A percentile compares a stretch with the other conserved stretches of the same genome.
Conservation (phyloP, 257 asterid genomes). For the Cynanchum wilfordii region DNA sequence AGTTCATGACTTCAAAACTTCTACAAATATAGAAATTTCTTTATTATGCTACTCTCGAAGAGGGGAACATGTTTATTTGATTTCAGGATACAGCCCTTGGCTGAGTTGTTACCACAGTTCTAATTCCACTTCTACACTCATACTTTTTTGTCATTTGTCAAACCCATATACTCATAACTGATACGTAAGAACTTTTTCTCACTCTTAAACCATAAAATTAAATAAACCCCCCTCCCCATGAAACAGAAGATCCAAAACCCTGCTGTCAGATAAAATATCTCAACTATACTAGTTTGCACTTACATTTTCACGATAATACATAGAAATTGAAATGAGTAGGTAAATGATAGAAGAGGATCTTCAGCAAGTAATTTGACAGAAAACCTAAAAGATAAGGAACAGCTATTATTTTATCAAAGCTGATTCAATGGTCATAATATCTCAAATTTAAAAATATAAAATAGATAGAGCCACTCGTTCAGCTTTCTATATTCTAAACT, state of each 20-base stretch:
- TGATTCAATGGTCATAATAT: not conserved
- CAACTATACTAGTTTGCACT: not conserved
- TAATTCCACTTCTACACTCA: not conserved
- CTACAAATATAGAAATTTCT: not conserved
- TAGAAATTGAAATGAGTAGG: not conserved
- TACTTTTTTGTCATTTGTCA: not conserved
- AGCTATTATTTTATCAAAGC: not conserved
- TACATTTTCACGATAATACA: not conserved
- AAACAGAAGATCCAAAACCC: too few species aligned
- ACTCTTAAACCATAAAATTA: not conserved
- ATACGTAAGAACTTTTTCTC: not conserved
- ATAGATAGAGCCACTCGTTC: not conserved
- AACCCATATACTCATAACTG: not conserved
- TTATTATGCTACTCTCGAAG: not conserved
- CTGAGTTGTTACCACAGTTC: not conserved
- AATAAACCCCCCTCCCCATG: too few species aligned
- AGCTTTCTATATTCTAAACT: not conserved
- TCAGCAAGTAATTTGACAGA: not conserved
- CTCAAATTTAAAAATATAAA: not conserved
- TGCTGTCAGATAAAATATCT: too few species aligned
- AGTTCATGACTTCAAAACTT: not conserved
- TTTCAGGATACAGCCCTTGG: not conserved
- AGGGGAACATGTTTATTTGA: not conserved
- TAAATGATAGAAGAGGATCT: not conserved
- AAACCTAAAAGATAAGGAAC: not conserved